Evolutionary conservation across 1,139 yeast species (phyloP), one percentile per base, ranked within the genome.

Genomic region (Candida sanyaensis): DNA sequence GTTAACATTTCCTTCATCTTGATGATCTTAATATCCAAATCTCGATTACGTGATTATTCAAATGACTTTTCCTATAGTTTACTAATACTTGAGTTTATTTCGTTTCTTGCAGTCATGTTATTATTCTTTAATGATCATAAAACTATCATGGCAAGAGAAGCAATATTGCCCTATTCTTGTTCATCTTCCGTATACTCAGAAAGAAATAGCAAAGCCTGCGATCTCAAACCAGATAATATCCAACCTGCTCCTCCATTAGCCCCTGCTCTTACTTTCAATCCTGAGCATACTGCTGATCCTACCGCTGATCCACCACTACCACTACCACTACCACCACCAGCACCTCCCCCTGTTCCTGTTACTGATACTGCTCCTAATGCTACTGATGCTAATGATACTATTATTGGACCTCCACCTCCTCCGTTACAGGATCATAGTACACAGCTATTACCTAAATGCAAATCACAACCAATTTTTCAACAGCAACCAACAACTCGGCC

Each of bases 181-280:
- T 41, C 47, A 30, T 52, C 54, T 1, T 53, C 56, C 1, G 28
- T 50, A 1, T 51, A 51, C 32, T 50, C 55, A 2, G 49, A 51
- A 8, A 36, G 42, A 30, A 30, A 10, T 28, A 27, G 41, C 29
- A 28, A 33, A 37, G 10, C 37, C 11, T 28, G 29, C 17, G 43
- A 42, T 32, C 13, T 46, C 26, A 37, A 41, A 41, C 12, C 38
- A 21, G 39, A 37, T 30, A n/a, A 36, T 8, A 26, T 26, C 9
- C 28, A 26, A 26, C 28, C 28, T 26, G 28, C 6, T 17, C 21
- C 21, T 3, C 21, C 21, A 17, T 2, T 17, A 17, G 21, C 21
- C 3, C 21, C 21, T 6, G 9, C 32, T 6, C 28, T 6, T 17
- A 3, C 21, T 17, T 17, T 17, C 21, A 17, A 2, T 17, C 21